Conservation (phyloP, 2,329 filamentous ascomycete species). For the Aspergillus amoenus region DNA sequence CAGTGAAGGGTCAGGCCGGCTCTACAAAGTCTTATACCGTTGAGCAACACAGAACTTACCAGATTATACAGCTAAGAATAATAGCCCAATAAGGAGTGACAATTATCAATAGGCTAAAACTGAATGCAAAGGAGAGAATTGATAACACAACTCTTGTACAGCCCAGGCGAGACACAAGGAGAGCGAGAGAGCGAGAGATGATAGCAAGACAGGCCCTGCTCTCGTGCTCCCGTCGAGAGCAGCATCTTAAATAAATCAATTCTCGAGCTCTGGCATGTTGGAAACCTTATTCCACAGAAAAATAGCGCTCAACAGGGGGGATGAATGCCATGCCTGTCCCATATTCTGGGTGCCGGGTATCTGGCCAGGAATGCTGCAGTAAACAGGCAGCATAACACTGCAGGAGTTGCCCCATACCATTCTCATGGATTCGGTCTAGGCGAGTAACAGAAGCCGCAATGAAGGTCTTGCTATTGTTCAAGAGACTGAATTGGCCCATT, state of each 20-base stretch:
- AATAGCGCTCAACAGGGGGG: background rate
- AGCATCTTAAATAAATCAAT: constrained; percentile 4
- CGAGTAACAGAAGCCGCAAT: background rate
- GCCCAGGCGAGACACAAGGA: background rate
- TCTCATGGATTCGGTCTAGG: background rate
- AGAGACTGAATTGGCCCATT: background rate
- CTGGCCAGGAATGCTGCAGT: constrained; percentile 3
- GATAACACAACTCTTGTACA: constrained; percentile 1
- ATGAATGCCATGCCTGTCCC: background rate
- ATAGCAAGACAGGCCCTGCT: too few relatives aligned
- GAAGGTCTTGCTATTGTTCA: background rate
- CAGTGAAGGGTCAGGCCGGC: background rate
- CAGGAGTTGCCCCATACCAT: background rate
- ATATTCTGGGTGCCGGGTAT: background rate
- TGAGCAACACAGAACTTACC: background rate
- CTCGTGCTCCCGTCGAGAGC: background rate
- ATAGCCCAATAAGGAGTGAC: background rate
- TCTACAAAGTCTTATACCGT: background rate
- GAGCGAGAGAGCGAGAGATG: background rate
- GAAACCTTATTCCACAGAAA: background rate
- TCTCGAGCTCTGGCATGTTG: background rate
- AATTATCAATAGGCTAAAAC: background rate
- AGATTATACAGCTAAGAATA: background rate
- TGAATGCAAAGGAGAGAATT: background rate
- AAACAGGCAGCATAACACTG: constrained; percentile 1